Evolutionary conservation across 140 eudicot genomes (phyloP).

Genomic region (Anethum foeniculum): DNA sequence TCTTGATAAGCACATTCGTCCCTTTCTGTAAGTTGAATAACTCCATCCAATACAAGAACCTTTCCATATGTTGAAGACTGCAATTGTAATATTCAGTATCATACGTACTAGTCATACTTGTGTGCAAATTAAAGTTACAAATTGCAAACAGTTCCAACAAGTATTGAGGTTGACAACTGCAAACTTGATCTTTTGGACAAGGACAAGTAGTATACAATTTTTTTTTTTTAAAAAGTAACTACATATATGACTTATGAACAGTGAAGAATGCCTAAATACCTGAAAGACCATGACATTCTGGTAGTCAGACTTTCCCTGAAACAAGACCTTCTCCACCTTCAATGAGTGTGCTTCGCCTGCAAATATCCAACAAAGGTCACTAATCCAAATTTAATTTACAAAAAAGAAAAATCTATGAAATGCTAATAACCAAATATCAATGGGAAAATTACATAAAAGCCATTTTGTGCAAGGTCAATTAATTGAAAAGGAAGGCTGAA

Average conservation of each 20-base stretch:
- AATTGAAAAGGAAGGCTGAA: neutral
- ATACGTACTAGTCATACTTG: neutral
- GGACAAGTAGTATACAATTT: neutral
- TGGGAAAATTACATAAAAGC: neutral
- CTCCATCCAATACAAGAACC: constrained; percentile 94
- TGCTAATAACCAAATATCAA: neutral
- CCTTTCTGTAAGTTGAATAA: constrained; percentile 91
- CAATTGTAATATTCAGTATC: constrained; percentile 16
- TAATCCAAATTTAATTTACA: neutral
- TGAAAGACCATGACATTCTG: constrained; percentile 90
- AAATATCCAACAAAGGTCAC: neutral
- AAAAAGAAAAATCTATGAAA: neutral
- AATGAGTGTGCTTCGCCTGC: constrained; percentile 95
- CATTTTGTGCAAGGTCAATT: neutral
- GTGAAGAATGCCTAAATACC: constrained; percentile 30
- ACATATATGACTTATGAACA: neutral
- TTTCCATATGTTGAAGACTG: constrained; percentile 93
- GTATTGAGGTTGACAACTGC: neutral
- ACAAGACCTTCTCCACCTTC: constrained; percentile 75
- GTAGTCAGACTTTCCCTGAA: constrained; percentile 72
- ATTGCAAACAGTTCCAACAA: neutral
- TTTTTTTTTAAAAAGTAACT: neutral
- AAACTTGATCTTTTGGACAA: neutral
- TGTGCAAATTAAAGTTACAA: neutral
- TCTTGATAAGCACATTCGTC: constrained; percentile 98